phyloP scores from a whole-genome alignment of 1,139 yeast species.

The Nadsonia starkeyi-henricii region DNA sequence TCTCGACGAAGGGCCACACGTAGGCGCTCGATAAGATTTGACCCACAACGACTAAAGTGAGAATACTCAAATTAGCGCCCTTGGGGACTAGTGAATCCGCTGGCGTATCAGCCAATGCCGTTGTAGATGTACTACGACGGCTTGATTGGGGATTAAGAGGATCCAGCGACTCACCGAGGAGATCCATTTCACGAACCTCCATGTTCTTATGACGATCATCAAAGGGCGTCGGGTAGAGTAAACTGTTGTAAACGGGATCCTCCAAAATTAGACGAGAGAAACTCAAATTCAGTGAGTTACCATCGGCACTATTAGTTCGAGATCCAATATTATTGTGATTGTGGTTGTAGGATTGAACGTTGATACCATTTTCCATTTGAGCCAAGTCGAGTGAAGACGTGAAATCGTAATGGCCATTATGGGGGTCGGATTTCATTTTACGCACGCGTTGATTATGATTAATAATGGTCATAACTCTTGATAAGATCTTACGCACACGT shows the following conservation, averaged over 20 bases:
- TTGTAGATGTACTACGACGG: too few relatives aligned
- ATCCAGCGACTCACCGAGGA: not conserved
- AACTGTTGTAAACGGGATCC: not conserved
- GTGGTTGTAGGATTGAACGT: not conserved
- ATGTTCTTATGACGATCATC: not conserved
- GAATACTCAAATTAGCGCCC: slow-evolving; percentile 10
- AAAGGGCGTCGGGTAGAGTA: not conserved
- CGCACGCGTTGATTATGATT: not conserved
- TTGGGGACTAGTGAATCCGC: not conserved
- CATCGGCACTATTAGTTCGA: not conserved
- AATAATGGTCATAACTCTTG: slow-evolving; percentile 12
- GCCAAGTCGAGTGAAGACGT: slow-evolving; percentile 1
- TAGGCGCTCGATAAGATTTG: slow-evolving; percentile 17
- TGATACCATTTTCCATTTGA: not conserved
- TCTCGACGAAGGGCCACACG: slow-evolving; percentile 21
- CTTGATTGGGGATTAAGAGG: too few relatives aligned
- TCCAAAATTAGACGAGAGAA: not conserved
- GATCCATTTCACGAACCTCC: slow-evolving; percentile 1
- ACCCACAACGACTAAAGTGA: slow-evolving; percentile 16
- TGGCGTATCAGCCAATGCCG: too few relatives aligned
- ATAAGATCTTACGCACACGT: slow-evolving; percentile 19
- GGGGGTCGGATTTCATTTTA: not conserved
- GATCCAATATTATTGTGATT: too few relatives aligned
- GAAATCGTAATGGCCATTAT: not conserved
- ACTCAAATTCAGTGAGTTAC: not conserved